phyloP scores from a whole-genome alignment of 1,284 basidiomycete genomes.

The Inonotus hispidus region DNA sequence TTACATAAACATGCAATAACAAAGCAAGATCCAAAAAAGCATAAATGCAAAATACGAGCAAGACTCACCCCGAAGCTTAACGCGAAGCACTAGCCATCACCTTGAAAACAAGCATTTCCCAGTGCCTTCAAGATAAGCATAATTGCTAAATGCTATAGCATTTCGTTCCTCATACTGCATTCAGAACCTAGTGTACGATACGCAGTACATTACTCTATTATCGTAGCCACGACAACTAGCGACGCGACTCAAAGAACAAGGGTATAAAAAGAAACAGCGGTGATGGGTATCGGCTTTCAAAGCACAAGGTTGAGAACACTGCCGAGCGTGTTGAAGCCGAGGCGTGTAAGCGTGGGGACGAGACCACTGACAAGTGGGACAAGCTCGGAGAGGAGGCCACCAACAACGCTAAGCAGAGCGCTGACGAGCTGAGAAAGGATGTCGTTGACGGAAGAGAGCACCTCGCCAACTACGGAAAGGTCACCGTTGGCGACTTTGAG shows the following conservation, averaged over 20 bases:
- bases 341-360: conserved; percentile 8
- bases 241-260: background rate
- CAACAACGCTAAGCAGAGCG: conserved; percentile 26
- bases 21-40: too few relatives aligned
- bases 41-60: too few relatives aligned
- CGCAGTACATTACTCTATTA: background rate
- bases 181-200: background rate
- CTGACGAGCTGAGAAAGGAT: conserved; percentile 27
- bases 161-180: background rate
- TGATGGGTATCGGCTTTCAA: background rate
- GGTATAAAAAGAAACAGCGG: background rate
- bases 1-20: too few relatives aligned
- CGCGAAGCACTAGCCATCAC: too few relatives aligned
- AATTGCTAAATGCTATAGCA: background rate
- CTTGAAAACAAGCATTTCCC: background rate
- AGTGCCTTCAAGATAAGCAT: too few relatives aligned
- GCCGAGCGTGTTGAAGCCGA: conserved; percentile 13
- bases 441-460: conserved; percentile 29
- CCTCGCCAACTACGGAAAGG: conserved; percentile 24
- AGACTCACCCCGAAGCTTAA: too few relatives aligned
- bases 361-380: conserved; percentile 21
- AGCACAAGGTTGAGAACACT: conserved; percentile 14
- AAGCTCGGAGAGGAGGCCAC: conserved; percentile 20
- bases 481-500: conserved; percentile 29
- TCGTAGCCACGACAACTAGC: background rate